phyloP scores from a whole-genome alignment of 768 basidiomycete species.

The Xerocomus spinulosus region DNA sequence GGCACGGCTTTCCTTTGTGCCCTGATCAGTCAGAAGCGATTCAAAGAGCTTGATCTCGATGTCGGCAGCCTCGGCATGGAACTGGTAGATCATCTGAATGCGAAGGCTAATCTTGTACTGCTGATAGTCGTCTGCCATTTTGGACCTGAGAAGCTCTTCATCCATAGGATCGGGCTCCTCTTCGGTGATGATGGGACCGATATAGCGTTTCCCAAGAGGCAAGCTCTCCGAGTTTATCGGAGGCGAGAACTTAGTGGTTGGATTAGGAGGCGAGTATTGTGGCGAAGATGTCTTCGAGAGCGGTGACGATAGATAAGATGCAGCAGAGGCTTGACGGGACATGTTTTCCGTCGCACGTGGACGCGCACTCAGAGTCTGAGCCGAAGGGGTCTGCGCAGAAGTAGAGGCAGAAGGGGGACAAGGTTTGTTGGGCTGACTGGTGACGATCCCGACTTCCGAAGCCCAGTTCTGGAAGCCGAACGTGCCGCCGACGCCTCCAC shows the following conservation, averaged over 20 bases:
- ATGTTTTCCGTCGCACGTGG: constrained; percentile 28
- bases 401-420: not conserved
- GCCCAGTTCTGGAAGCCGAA: constrained; percentile 30
- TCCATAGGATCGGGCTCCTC: constrained; percentile 28
- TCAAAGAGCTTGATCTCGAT: constrained; percentile 30
- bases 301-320: constrained; percentile 21
- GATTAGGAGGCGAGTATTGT: constrained; percentile 25
- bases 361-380: constrained; percentile 14
- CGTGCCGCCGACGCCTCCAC: constrained; percentile 6
- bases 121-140: constrained; percentile 32
- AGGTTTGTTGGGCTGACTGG: constrained; percentile 15
- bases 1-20: constrained; percentile 29
- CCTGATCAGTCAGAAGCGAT: constrained; percentile 20
- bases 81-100: constrained; percentile 33
- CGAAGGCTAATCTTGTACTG: constrained; percentile 30
- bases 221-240: constrained; percentile 15
- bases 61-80: constrained; percentile 28
- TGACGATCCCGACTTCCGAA: constrained; percentile 26
- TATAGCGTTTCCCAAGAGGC: constrained; percentile 30
- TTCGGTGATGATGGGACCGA: constrained; percentile 28
- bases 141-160: constrained; percentile 27
- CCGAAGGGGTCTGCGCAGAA: constrained; percentile 1
- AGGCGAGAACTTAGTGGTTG: constrained; percentile 25
- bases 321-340: constrained; percentile 27
- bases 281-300: constrained; percentile 19